Evolutionary conservation across 768 basidiomycete species (phyloP).

Genomic region (Tulasnella sp.): DNA sequence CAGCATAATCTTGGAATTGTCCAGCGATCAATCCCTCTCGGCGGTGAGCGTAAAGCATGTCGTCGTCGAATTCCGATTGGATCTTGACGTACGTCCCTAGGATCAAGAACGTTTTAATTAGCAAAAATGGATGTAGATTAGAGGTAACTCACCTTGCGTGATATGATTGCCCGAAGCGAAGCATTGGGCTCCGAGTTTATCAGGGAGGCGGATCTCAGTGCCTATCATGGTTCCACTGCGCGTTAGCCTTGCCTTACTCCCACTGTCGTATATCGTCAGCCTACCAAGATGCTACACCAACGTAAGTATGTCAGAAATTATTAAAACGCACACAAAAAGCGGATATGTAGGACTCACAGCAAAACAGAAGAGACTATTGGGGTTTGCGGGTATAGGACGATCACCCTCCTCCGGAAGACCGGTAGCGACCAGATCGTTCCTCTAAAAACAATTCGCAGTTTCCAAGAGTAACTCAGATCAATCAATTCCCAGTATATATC

Average conservation of each 20-base stretch:
- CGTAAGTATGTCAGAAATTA: too few relatives aligned
- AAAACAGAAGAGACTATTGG: neutral
- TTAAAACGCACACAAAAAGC: too few relatives aligned
- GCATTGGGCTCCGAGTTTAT: neutral
- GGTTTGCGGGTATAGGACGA: neutral
- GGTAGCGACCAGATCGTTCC: constrained; percentile 20
- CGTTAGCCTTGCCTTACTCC: neutral
- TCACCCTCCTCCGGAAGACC: constrained; percentile 19
- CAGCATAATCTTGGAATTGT: neutral
- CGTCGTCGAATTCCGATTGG: neutral
- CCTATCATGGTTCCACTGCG: neutral
- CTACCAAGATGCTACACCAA: constrained; percentile 8
- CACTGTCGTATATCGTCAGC: neutral
- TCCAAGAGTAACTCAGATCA: neutral
- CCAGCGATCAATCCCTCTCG: neutral
- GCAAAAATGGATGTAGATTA: neutral
- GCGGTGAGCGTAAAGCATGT: neutral
- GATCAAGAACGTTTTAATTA: neutral
- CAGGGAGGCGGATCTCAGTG: neutral
- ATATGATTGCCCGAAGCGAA: neutral
- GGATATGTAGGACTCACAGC: neutral
- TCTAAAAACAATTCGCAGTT: neutral
- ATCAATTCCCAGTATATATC: too few relatives aligned
- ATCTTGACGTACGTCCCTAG: neutral
- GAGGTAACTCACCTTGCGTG: neutral